Base-by-base conservation (phyloP, 208 protist species). In the Acanthamoeba triangularis region DNA sequence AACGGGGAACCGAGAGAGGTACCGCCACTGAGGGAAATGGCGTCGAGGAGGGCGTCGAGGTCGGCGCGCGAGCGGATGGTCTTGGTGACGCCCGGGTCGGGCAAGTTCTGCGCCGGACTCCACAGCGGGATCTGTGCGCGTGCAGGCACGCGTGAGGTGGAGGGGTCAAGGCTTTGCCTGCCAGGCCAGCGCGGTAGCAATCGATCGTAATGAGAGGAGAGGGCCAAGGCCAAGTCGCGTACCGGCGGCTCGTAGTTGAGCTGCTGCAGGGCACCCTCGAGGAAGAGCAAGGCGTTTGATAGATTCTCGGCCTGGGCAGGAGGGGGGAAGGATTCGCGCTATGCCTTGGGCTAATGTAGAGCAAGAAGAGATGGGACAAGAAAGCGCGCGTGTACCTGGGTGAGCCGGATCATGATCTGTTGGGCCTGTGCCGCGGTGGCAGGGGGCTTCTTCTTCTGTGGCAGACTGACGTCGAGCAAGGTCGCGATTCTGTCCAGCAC, bases 181-280 rank as follows among this genome's bases (percentile, higher is more conserved):
- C n/a, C 61, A 7, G 61, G 20, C 4, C n/a, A 47, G 10, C 44
- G 44, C 44, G 44, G 5, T 47, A 1, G 37, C 37, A 3, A 41
- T 65, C 14, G 14, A 2, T 65, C 25, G 59, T 1, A 5, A 65
- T 1, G 59, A 28, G 25, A 65, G 25, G 14, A 82, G 44, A 11
- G 33, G 11, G 28, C 2, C 65, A 37, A 74, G 25, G 65, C 3
- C 28, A 41, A 1, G 30, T 41, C 74, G 47, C 35, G 30, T 84
- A 84, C 74, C 13, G 74, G 74, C 16, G 74, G 74, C 44, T 84
- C 74, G 47, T 84, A 84, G 44, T 84, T 84, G 41, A 84, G 74
- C n/a, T 84, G 74, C 41, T 84, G 74, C 41, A 84, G 74, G 41
- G 74, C 74, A 18, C 74, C 74, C 35, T 84, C 74, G 23, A 84